Base-by-base conservation (phyloP, 257 asterid genomes). In the Echium plantagineum region DNA sequence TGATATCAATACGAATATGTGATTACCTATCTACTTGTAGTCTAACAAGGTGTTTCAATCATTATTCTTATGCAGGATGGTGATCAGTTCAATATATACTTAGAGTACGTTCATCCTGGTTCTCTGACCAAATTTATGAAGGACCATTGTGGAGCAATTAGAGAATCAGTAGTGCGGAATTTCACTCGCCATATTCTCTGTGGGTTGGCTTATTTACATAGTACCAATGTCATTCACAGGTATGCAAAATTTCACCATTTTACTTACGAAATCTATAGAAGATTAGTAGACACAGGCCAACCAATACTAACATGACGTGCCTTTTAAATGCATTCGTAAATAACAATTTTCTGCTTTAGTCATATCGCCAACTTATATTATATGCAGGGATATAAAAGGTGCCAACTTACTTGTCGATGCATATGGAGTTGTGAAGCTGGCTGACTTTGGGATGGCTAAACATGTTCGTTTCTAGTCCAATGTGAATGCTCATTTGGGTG, bases 391-490 rank as follows among this genome's bases (percentile, higher is more conserved):
- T 68, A 86, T 89, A 63, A 89, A 89, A 73, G 94, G 97, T 56
- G 94, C 95, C 62, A 89, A 89, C 72, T 80, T 89, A 76, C 95
- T 89, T 67, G 97, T 89, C 55, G 94, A 89, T 84, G 94, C 94
- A 57, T 71, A 82, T 69, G 97, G 97, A 60, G 97, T 89, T 32
- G 94, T 89, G 55, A 89, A 89, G 84, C 97, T 89, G 70, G 97
- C 95, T n/a, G 97, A 89, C 73, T 89, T 89, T 72, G 97, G 97
- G 74, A 84, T 84, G 97, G 94, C 97, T 66, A 89, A 89, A 64
- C 95, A 86, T 65, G 97, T 89, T 63, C 80, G 95, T 74, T 68
- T 63, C 5, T 59, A n/a, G 28, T 10, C 17, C 19, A 12, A 4
- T 21, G 18, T 21, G 38, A 16, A 21, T 22, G 28, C 60, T 4